Evolutionary conservation across 1,139 yeast genomes (phyloP).

Genomic region (Blastobotrys raffinosifermentans): DNA sequence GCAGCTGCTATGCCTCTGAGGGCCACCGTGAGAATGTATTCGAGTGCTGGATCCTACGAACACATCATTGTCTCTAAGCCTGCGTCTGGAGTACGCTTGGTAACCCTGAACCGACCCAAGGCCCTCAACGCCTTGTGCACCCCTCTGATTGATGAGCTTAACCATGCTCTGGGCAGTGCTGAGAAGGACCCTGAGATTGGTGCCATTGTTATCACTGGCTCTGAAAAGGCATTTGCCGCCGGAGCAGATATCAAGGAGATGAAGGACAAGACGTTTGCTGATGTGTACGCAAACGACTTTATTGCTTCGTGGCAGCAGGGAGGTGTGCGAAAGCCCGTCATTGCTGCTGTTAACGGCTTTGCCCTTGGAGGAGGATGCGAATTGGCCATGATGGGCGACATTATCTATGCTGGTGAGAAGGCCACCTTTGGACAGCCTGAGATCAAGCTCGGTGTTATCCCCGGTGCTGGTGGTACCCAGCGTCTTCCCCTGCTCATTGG

Average conservation of each 20-base stretch:
- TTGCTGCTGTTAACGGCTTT: slow-evolving; percentile 49
- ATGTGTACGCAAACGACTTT: slow-evolving; percentile 34
- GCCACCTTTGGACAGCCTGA: slow-evolving; percentile 53
- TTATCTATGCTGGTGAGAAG: slow-evolving; percentile 44
- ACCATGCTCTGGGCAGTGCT: slow-evolving; percentile 37
- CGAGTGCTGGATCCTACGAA: slow-evolving; percentile 34
- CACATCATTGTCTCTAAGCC: slow-evolving; percentile 38
- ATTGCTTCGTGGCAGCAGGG: slow-evolving; percentile 37
- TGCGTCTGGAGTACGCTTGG: slow-evolving; percentile 38
- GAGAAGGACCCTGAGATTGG: slow-evolving; percentile 39
- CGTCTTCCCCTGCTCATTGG: slow-evolving; percentile 44
- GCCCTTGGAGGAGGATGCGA: slow-evolving; percentile 54
- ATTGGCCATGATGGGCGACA: slow-evolving; percentile 48
- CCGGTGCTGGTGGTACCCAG: slow-evolving; percentile 52
- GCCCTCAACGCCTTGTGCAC: slow-evolving; percentile 61
- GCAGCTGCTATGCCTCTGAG: slow-evolving; percentile 9
- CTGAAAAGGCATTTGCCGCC: slow-evolving; percentile 45
- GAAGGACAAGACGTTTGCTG: slow-evolving; percentile 37
- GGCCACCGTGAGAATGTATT: slow-evolving; percentile 14
- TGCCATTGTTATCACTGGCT: slow-evolving; percentile 45
- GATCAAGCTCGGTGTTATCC: slow-evolving; percentile 46
- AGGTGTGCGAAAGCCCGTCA: slow-evolving; percentile 39
- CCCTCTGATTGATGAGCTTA: slow-evolving; percentile 40
- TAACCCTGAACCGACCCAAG: slow-evolving; percentile 59
- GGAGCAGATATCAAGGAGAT: slow-evolving; percentile 52